phyloP scores from a whole-genome alignment of 768 basidiomycete species.

The Tricholoma sp. region DNA sequence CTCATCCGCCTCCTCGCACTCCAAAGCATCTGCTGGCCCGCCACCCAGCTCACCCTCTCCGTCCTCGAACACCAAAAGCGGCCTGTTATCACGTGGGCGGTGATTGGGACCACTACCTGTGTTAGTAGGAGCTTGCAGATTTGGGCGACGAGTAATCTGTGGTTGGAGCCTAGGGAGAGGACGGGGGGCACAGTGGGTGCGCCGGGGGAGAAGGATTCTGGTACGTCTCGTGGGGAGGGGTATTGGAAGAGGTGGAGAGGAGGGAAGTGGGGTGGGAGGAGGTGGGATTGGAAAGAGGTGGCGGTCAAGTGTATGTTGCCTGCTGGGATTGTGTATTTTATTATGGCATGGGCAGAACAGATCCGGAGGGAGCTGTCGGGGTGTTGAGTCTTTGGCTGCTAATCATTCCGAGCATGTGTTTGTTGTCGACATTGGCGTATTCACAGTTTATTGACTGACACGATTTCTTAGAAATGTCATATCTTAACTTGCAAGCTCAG shows the following conservation, averaged over 20 bases:
- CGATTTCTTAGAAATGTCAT: no score
- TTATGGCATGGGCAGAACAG: conserved; percentile 74
- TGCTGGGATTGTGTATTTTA: conserved; percentile 66
- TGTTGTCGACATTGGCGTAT: no score
- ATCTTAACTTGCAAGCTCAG: no score
- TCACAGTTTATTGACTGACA: no score
- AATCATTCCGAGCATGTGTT: no score
- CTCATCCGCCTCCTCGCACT: conserved; percentile 89
- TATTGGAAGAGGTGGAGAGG: conserved; percentile 41
- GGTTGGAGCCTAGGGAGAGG: conserved; percentile 34
- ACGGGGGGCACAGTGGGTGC: conserved; percentile 14
- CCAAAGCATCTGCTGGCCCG: conserved; percentile 96
- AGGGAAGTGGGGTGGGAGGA: conserved; percentile 51
- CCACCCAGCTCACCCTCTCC: conserved; percentile 79
- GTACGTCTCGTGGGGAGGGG: conserved; percentile 10
- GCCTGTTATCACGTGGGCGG: conserved; percentile 86
- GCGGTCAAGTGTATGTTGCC: conserved; percentile 66
- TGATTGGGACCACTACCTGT: conserved; percentile 86
- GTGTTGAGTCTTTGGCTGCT: conserved; percentile 8
- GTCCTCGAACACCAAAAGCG: conserved; percentile 65
- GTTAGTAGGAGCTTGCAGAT: conserved; percentile 81
- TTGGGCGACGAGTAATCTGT: conserved; percentile 93
- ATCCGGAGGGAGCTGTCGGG: conserved; percentile 40
- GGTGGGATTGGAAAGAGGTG: conserved; percentile 82
- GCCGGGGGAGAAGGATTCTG: background rate